phyloP scores from a whole-genome alignment of 2,329 filamentous ascomycete species.

The Fusarium protoensiforme region DNA sequence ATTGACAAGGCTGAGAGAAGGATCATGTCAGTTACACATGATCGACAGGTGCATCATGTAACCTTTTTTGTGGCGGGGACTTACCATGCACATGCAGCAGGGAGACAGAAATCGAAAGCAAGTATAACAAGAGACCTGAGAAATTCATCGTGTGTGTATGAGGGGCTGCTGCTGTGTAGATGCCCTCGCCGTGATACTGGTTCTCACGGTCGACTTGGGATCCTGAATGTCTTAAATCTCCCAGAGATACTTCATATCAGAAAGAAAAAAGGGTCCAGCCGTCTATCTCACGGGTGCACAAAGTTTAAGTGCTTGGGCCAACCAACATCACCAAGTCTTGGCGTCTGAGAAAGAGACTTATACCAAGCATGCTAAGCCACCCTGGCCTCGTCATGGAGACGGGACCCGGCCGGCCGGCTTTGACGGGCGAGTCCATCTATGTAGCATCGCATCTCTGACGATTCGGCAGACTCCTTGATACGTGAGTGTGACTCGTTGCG shows the following conservation, averaged over 20 bases:
- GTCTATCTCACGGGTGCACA: background rate
- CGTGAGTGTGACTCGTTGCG: background rate
- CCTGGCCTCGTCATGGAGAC: slow-evolving; percentile 15
- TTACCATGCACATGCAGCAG: slow-evolving; percentile 16
- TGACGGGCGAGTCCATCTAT: background rate
- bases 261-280: background rate
- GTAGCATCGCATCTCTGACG: background rate
- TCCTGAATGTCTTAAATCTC: background rate
- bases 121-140: slow-evolving; percentile 4
- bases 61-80: background rate
- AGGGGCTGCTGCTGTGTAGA: background rate
- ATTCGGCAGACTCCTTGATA: background rate
- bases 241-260: background rate
- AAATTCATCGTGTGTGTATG: slow-evolving; percentile 14
- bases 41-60: background rate
- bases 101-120: background rate
- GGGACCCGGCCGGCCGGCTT: slow-evolving; percentile 1
- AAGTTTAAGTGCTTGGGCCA: background rate
- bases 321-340: slow-evolving; percentile 14
- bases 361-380: slow-evolving; percentile 32
- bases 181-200: background rate
- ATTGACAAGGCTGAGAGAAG: slow-evolving; percentile 12
- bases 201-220: background rate
- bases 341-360: background rate
- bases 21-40: background rate